Evolutionary conservation across 768 basidiomycete genomes (phyloP), one percentile per base, ranked within the genome.

Genomic region (Suillus subaureus): DNA sequence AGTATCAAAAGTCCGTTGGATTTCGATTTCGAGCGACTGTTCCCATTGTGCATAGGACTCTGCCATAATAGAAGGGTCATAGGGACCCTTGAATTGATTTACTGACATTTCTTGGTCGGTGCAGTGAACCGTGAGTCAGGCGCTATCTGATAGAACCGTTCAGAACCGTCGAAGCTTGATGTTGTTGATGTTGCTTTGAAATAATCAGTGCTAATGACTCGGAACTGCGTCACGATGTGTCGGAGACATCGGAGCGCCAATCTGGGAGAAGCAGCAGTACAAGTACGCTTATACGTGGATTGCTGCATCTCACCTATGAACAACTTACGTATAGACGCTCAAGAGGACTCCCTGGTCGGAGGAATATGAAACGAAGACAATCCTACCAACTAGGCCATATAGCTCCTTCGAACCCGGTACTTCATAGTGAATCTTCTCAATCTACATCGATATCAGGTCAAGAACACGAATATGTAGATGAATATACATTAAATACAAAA

Each of bases 71-170:
- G 57, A 40, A 28, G 57, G 57, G 39, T 60, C 57, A 28, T 60
- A 28, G 9, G 56, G 56, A 23, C 37, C 26, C 16, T 60, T 60
- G 39, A 28, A 18, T 11, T 60, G 57, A 26, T 40, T 40, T 28
- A 11, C 39, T 26, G 57, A 60, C 57, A 60, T 60, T 40, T 40
- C 11, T 28, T 28, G 57, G 39, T 60, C 6, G 39, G 11, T 28
- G 39, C 11, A 7, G 11, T 40, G 78, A 78, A 40, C 78, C 68
- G 62, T 75, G 71, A n/a, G 73, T 73, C 31, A 9, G 21, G 54
- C 21, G 31, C 12, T 54, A 54, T 21, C 52, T 33, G 31, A 33
- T 55, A 13, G 54, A 33, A 13, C 31, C 31, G 31, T 21, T 55
- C 18, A 33, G 31, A 54, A 12, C 16, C 4, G 28, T 52, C 28